phyloP scores from a whole-genome alignment of 2,329 filamentous ascomycete genomes.

The Penicillium sp. region DNA sequence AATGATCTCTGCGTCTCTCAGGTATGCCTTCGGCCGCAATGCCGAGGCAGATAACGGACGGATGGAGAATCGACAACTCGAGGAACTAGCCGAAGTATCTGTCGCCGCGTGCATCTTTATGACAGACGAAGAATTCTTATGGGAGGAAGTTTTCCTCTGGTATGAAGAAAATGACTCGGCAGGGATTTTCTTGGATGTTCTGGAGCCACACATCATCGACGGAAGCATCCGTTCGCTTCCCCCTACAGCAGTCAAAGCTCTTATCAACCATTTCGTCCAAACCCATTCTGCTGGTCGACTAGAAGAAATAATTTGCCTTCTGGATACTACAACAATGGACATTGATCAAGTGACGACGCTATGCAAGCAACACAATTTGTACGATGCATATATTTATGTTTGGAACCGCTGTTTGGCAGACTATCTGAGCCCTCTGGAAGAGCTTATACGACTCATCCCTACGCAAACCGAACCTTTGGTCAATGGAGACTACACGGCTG shows the following conservation, averaged over 20 bases:
- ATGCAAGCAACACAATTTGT: slow-evolving; percentile 89
- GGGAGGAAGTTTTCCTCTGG: slow-evolving; percentile 87
- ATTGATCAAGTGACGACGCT: slow-evolving; percentile 89
- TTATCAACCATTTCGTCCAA: slow-evolving; percentile 79
- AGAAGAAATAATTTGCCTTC: slow-evolving; percentile 92
- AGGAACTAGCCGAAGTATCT: slow-evolving; percentile 79
- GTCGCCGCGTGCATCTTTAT: slow-evolving; percentile 83
- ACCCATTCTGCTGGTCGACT: slow-evolving; percentile 76
- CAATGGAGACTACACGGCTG: slow-evolving; percentile 56
- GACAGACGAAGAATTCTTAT: slow-evolving; percentile 79
- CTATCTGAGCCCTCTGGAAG: slow-evolving; percentile 87
- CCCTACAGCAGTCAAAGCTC: slow-evolving; percentile 80
- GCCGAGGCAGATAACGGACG: slow-evolving; percentile 53
- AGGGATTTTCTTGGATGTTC: slow-evolving; percentile 80
- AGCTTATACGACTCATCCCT: slow-evolving; percentile 64
- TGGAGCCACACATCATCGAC: slow-evolving; percentile 87
- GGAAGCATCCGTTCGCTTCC: slow-evolving; percentile 75
- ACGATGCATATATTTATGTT: slow-evolving; percentile 94
- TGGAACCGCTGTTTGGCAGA: slow-evolving; percentile 92
- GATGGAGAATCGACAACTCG: slow-evolving; percentile 66
- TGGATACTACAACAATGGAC: slow-evolving; percentile 89
- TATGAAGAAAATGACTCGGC: slow-evolving; percentile 78
- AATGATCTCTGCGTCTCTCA: slow-evolving; percentile 89
- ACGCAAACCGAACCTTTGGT: slow-evolving; percentile 23
- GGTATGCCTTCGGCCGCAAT: slow-evolving; percentile 77